Evolutionary conservation across 1,284 basidiomycete genomes (phyloP), one percentile per base, ranked within the genome.

Genomic region (Cryptococcus deneoformans): DNA sequence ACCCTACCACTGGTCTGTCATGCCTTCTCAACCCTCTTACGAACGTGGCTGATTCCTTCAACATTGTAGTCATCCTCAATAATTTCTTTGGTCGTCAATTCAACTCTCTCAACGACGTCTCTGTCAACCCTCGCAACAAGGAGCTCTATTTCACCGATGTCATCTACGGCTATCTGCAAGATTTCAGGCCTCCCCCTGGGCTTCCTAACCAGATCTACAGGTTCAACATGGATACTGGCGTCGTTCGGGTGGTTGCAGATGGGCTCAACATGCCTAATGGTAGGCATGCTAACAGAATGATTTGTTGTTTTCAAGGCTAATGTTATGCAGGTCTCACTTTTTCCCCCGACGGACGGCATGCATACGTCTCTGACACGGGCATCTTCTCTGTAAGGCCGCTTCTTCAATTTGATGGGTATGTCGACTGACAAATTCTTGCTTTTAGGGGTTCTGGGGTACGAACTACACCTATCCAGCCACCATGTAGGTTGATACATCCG

Each of bases 41-140:
- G 5, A 14, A 1, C 6, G 9, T 14, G 14, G 9, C 46, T 48
- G 46, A 48, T 35, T 29, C 6, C 29, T 49, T 54, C 8, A 6
- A 34, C 47, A 9, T 12, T 38, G 0, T 52, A 20, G 82, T 87
- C 45, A 66, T 87, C 14, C 69, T 88, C 55, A 85, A 88, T 77
- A 89, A 87, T 74, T 86, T 80, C 69, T 87, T 83, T 65, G 89
- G 89, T 3, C 80, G 87, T 8, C 87, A 90, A 67, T 92, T 90
- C 78, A 89, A 88, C 76, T 87, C 87, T 1, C 75, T 90, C 53
- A 90, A 91, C 71, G 89, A 92, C 68, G 78, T 87, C 57, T 88
- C 87, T 66, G 79, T 90, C 3, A 86, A 89, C 58, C 86, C 86
- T 0, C 53, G 61, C 9, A 72, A 67, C 58, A 65, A 68, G 53